phyloP scores from a whole-genome alignment of 139 green algal genomes.

The Mychonastes homosphaera region DNA sequence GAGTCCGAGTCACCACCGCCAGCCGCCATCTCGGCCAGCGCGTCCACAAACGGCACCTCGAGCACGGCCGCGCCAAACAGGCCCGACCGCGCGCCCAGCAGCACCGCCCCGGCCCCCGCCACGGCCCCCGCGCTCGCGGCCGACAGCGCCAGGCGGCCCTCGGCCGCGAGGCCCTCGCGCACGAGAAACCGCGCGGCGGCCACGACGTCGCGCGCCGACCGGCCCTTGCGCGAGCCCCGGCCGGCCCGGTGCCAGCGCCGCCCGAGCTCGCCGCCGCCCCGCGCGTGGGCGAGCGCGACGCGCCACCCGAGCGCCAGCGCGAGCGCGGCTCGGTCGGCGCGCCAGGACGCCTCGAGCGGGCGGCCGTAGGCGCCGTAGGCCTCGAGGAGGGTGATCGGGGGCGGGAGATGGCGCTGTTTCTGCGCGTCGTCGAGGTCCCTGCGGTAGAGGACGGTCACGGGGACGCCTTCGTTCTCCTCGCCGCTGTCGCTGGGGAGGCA shows the following conservation, averaged over 20 bases:
- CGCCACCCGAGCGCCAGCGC: slow-evolving; percentile 45
- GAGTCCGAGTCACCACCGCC: slow-evolving; percentile 4
- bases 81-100: slow-evolving; percentile 18
- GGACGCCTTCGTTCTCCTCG: no score
- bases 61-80: slow-evolving; percentile 39
- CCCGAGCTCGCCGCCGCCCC: slow-evolving; percentile 67
- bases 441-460: slow-evolving; percentile 13
- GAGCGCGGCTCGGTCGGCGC: slow-evolving; percentile 37
- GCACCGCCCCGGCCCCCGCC: slow-evolving; percentile 10
- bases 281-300: slow-evolving; percentile 45
- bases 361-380: slow-evolving; percentile 69
- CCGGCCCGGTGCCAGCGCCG: slow-evolving; percentile 58
- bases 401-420: neutral
- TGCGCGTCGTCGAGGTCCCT: no score
- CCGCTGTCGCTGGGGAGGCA: slow-evolving; percentile 1
- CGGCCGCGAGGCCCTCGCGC: slow-evolving; percentile 14
- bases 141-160: slow-evolving; percentile 30
- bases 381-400: slow-evolving; percentile 44
- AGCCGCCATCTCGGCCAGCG: slow-evolving; percentile 19
- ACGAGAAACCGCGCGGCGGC: slow-evolving; percentile 31
- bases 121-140: slow-evolving; percentile 32
- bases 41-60: slow-evolving; percentile 46
- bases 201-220: slow-evolving; percentile 40
- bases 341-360: slow-evolving; percentile 37
- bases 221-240: slow-evolving; percentile 23